These are phyloP conservation scores for Dalechampia spathulata DNA, from an alignment of 441 rosid genomes.

Conservation along the genomic window DNA sequence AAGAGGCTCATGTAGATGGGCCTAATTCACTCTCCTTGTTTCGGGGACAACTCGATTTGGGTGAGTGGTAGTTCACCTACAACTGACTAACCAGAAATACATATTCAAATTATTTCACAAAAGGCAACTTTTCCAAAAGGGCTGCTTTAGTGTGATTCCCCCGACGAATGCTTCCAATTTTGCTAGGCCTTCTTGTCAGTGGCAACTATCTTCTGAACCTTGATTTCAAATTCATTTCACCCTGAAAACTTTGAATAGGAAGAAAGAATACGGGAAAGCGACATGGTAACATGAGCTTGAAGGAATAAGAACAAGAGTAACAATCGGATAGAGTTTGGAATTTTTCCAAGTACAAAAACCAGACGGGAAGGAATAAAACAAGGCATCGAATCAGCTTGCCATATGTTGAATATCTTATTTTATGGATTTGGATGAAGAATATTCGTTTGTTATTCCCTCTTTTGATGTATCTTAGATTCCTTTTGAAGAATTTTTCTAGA, in stretches of 20 bases:
- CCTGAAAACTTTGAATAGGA: background rate
- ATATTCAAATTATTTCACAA: background rate
- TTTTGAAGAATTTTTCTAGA: background rate
- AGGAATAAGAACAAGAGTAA: background rate
- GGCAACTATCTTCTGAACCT: background rate
- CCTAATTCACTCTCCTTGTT: background rate
- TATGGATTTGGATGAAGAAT: slow-evolving; percentile 1
- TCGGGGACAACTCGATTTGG: background rate
- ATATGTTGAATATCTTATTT: slow-evolving; percentile 11
- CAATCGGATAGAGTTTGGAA: background rate
- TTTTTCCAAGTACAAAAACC: background rate
- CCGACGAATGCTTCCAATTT: background rate
- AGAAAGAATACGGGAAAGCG: background rate
- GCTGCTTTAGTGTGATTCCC: background rate
- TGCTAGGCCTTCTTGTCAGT: background rate
- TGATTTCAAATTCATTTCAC: background rate
- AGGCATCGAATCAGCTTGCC: background rate
- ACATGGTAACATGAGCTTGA: background rate
- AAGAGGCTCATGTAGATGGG: no score
- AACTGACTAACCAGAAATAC: background rate
- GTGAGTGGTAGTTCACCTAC: background rate
- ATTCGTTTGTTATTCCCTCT: background rate
- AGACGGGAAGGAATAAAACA: no score
- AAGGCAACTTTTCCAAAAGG: background rate
- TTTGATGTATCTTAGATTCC: background rate